A percentile compares a stretch with the other conserved stretches of the same genome.
phyloP scores from a whole-genome alignment of 2,329 filamentous ascomycete species.

The Botrytis aclada region DNA sequence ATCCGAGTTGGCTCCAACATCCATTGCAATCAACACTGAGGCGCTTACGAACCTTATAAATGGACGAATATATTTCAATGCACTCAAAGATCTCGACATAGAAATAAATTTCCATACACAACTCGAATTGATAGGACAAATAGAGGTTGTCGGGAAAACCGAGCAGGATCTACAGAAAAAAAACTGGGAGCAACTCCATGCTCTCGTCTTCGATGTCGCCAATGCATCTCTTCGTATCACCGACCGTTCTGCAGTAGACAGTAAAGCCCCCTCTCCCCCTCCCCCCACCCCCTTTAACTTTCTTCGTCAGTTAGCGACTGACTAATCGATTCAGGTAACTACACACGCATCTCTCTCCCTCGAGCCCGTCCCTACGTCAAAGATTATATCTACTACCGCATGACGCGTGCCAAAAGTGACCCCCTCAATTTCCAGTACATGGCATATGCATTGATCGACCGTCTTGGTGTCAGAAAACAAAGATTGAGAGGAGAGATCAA shows the following conservation, averaged over 20 bases:
- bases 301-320: background rate
- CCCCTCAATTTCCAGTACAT: background rate
- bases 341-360: background rate
- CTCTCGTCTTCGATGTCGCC: background rate
- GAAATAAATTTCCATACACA: background rate
- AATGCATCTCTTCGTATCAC: background rate
- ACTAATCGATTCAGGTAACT: background rate
- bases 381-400: background rate
- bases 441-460: background rate
- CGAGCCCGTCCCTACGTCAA: background rate
- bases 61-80: background rate
- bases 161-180: background rate
- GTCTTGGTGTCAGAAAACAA: background rate
- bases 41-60: background rate
- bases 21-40: background rate
- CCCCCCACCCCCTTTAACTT: background rate
- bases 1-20: background rate
- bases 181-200: background rate
- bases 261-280: background rate
- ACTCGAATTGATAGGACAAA: background rate
- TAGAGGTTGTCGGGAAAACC: background rate
- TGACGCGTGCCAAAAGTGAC: background rate
- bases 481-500: background rate
- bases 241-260: background rate
- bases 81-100: background rate